Conservation (phyloP, 1,284 basidiomycete genomes). For the Moniliella sp. region DNA sequence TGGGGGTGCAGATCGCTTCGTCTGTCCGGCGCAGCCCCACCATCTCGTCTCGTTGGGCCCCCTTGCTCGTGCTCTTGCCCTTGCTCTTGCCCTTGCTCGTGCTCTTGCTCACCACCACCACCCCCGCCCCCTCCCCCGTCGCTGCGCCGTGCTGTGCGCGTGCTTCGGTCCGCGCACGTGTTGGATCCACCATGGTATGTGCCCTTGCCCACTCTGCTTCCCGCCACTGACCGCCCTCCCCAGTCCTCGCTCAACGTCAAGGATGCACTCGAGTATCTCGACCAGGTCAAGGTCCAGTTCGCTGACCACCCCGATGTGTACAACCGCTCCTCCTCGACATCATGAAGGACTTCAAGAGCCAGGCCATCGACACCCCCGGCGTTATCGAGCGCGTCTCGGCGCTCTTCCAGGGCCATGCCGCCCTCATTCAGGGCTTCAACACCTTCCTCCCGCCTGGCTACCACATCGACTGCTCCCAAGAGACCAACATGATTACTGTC, state of each 20-base stretch:
- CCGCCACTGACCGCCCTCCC: too few species aligned
- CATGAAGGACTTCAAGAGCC: slow-evolving; percentile 59
- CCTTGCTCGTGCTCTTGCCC: too few species aligned
- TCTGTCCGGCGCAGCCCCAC: too few species aligned
- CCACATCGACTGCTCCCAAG: slow-evolving; percentile 65
- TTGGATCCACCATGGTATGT: too few species aligned
- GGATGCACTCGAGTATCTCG: slow-evolving; percentile 81
- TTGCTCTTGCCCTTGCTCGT: too few species aligned
- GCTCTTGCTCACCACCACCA: too few species aligned
- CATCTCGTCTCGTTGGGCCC: too few species aligned
- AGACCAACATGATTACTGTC: slow-evolving; percentile 69
- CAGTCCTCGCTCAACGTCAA: slow-evolving; percentile 39
- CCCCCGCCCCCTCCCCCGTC: too few species aligned
- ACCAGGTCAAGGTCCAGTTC: slow-evolving; percentile 76
- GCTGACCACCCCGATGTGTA: slow-evolving; percentile 79
- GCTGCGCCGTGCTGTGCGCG: too few species aligned
- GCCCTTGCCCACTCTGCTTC: too few species aligned
- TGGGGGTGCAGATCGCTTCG: too few species aligned
- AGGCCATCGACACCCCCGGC: slow-evolving; percentile 81
- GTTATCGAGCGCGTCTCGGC: slow-evolving; percentile 89
- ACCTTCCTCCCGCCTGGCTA: slow-evolving; percentile 92
- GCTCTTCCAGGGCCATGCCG: slow-evolving; percentile 77
- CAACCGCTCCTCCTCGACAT: slow-evolving; percentile 89
- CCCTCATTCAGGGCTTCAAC: slow-evolving; percentile 93
- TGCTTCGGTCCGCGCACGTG: too few species aligned